Evolutionary conservation across 2,329 filamentous ascomycete genomes (phyloP), one percentile per base, ranked within the genome.

Genomic region (Xylaria sp.): DNA sequence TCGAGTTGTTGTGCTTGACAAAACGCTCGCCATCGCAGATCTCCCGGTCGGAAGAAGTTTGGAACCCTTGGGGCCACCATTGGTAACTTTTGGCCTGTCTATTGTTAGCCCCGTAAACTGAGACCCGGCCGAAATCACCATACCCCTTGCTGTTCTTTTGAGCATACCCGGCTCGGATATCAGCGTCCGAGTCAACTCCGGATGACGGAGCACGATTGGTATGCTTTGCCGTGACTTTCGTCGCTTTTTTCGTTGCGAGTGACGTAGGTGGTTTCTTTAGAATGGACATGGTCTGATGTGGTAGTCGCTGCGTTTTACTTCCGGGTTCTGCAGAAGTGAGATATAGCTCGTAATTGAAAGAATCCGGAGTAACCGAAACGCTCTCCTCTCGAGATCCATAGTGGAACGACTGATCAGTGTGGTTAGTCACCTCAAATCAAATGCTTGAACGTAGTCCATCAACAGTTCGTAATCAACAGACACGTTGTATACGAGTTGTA

Each of bases 321-420:
- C 81, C 80, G 3, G 83, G 81, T 63, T 85, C 81, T 72, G 83
- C 82, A n/a, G 85, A 82, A 69, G 86, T 85, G 48, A 86, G 81
- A 77, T 85, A 90, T 31, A 90, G 79, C 64, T 90, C 88, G 79
- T 86, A 85, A 36, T 84, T 80, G 62, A 83, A 81, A 17, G 83
- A 80, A 62, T 85, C 82, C 59, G 81, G 71, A 17, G 81, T 81
- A 62, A 79, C 81, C 62, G 81, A 77, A 68, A 89, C 82, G 54
- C 79, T 79, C 73, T 88, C 83, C 36, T 82, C 83, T 70, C 81
- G 83, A 23, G 82, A 81, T 71, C 86, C 87, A 73, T 86, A 89
- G 49, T 83, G 80, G 54, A 90, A 81, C 23, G 83, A 84, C 88
- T 89, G 72, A 57, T 59, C 66, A 69, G 49, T 62, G 60, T 49